These are phyloP conservation scores for Dunaliella primolecta DNA, from an alignment of 139 green algal genomes.

Conservation along the genomic window DNA sequence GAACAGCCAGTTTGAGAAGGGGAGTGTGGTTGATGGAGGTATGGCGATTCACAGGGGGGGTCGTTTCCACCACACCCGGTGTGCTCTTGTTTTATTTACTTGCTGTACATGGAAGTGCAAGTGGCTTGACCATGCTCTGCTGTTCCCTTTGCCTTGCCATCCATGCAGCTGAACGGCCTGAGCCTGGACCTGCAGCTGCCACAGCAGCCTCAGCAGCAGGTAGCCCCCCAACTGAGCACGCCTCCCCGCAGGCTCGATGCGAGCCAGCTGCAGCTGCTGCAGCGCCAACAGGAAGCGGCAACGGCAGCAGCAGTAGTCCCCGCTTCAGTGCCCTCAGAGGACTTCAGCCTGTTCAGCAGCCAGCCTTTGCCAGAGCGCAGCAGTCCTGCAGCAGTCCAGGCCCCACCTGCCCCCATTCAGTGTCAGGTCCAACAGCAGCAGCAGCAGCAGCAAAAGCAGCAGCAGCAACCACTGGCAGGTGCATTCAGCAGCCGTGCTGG, in stretches of 20 bases:
- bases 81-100: too few species aligned
- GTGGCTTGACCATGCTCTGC: too few species aligned
- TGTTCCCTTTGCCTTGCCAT: neutral
- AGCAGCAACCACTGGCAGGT: neutral
- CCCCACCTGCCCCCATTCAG: neutral
- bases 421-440: neutral
- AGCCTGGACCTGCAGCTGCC: conserved; percentile 16
- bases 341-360: conserved; percentile 45
- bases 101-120: too few species aligned
- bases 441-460: neutral
- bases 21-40: too few species aligned
- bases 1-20: too few species aligned
- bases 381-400: neutral
- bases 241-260: neutral
- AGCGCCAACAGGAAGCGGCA: neutral
- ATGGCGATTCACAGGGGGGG: too few species aligned
- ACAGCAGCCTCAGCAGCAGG: neutral
- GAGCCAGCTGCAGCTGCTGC: neutral
- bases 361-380: neutral
- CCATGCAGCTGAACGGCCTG: conserved; percentile 38
- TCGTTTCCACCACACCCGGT: too few species aligned
- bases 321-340: neutral
- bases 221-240: neutral
- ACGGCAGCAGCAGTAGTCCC: neutral
- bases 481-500: neutral